Evolutionary conservation across 805 yeast genomes (phyloP), one percentile per base, ranked within the genome.

Genomic region (Ogataea henricii): DNA sequence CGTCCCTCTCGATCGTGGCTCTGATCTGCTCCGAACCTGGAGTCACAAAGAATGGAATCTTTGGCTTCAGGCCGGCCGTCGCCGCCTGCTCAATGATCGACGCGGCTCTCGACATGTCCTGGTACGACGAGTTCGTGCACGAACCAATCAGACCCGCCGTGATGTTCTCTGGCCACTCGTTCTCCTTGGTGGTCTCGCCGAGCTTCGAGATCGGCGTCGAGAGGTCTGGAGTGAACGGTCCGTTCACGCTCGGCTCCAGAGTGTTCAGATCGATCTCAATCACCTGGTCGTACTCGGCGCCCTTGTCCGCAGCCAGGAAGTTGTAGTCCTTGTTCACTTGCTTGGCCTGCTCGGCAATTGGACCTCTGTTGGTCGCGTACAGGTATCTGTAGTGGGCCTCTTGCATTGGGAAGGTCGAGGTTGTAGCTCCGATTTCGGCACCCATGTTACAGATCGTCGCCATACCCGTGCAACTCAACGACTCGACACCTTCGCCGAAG

Each of bases 381-480:
- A 92, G 81, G 77, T 91, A 92, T 57, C 85, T 87, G 68, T 74
- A 82, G 88, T 88, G 91, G 56, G 92, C 85, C 65, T 83, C 81
- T 78, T 89, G 90, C 88, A 79, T 90, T 69, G 98, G 98, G 95
- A 91, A 91, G 52, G 88, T 89, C 40, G 97, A 91, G 48, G 98
- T 91, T 54, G 98, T 91, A 52, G 97, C 97, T 76, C 98, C 98
- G 60, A 91, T 90, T 76, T 91, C 98, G 59, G 98, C 98, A 79
- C 98, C 98, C 98, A 91, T 91, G 74, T 91, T 91, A 81, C 98
- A 91, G 74, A 91, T 91, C 62, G 98, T 91, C 69, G 95, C 98
- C 98, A 91, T 91, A 81, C 98, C 98, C 44, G 98, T 92, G 73
- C 96, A 89, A 43, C 96, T 87, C 71, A 91, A 85, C 50, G 92